Base-by-base conservation (phyloP, 1,284 basidiomycete species). In the Vanrija humicola region DNA sequence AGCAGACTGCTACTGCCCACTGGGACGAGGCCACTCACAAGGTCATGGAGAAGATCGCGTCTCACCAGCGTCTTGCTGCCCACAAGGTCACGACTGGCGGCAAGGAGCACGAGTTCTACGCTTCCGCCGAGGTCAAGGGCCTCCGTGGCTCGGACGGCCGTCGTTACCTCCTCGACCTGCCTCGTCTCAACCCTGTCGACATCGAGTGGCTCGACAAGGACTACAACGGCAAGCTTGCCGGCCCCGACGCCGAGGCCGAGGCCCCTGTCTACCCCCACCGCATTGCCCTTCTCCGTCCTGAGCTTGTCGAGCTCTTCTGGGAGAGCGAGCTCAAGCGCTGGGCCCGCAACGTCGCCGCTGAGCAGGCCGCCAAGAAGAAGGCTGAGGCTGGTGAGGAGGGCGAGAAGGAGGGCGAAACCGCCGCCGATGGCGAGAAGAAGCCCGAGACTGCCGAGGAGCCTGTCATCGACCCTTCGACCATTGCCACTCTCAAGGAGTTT, bases 51-150 rank as follows among this genome's bases (percentile, higher is more conserved):
- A 75, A 80, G 64, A 75, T 82, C 43, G 82, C 79, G 14, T 63
- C 77, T 19, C 72, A 76, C 12, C 77, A 81, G 61, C 77, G 77
- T 48, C 75, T 83, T 18, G 78, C 79, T n/a, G 63, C 76, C 56
- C 82, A 83, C 74, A 71, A 74, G 38, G 76, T 83, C 62, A 70
- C 65, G 39, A 77, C 80, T 53, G 72, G 69, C 39, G 70, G 79
- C 40, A 64, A 74, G 38, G 71, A 76, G 63, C 72, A 78, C 61
- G 69, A 78, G 52, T 79, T 82, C 58, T 81, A 75, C 73, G 78
- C 81, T 10, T 79, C 79, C 50, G 77, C 78, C 50, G 82, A 83
- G 65, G 80, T 81, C 63, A 82, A 83, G 72, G 82, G 81, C 53
- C 74, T 83, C 40, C 74, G 78, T 29, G 82, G 81, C 23, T 79